Base-by-base conservation (phyloP, 306 rosid species). In the Dryas octopetala region DNA sequence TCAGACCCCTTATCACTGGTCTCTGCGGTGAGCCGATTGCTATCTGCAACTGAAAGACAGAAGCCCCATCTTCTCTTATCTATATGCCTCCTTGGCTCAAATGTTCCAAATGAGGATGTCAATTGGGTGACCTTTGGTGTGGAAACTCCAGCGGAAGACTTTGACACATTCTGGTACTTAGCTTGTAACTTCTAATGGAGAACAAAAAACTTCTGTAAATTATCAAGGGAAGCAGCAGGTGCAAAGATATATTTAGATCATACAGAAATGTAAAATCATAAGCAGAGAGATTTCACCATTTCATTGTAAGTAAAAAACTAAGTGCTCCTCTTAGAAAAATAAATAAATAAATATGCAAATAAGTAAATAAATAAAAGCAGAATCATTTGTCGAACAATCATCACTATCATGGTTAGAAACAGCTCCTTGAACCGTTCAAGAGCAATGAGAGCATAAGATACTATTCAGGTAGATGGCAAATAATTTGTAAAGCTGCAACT, bases 11-110 rank as follows among this genome's bases (percentile, higher is more conserved):
- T 82, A 13, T 80, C 91, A 59, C 79, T 70, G 15, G 85, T 63
- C 62, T 83, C 88, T 67, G 97, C 74, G 60, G 85, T 86, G 41
- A 89, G 83, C 81, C 78, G 89, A 76, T 90, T 88, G 74, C 97
- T 82, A 62, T 87, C 88, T 61, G 95, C 88, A 50, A 89, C 87
- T 23, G 92, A 84, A 74, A 83, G 80, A 83, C 86, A 78, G 48
- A 68, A 63, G 43, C 82, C 54, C 49, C 59, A 66, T 52, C 83
- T 74, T 85, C 69, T 86, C 67, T 74, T 85, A 77, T 88, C 87
- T 50, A 67, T 57, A 60, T 78, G 71, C 80, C 78, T 82, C 80
- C 87, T 87, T 2, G 85, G 70, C 68, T 79, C 70, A 47, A 82
- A 55, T 32, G 70, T 77, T 66, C 80, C 77, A 1, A 54, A 80